phyloP scores from a whole-genome alignment of 1,284 basidiomycete species.

The Apiotrichum domesticum region DNA sequence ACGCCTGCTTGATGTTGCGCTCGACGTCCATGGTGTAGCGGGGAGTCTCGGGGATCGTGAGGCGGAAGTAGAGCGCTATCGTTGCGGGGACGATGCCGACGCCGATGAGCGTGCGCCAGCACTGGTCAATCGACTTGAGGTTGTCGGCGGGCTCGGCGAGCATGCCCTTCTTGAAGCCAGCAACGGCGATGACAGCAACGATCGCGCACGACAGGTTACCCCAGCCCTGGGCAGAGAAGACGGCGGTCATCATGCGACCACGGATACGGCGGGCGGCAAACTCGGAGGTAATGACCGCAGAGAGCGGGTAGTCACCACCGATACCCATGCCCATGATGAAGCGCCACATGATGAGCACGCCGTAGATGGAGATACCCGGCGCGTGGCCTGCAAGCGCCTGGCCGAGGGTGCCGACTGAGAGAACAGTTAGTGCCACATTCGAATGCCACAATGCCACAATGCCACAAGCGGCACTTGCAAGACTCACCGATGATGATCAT shows the following conservation, averaged over 20 bases:
- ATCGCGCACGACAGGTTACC: slow-evolving; percentile 60
- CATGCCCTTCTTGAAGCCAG: slow-evolving; percentile 62
- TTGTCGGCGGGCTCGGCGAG: slow-evolving; percentile 49
- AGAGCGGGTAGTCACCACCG: slow-evolving; percentile 57
- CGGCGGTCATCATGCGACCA: slow-evolving; percentile 52
- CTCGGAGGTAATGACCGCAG: slow-evolving; percentile 55
- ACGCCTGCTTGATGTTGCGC: slow-evolving; percentile 68
- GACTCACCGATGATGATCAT: slow-evolving; percentile 22
- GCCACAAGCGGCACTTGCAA: too few relatives aligned
- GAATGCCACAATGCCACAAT: background rate
- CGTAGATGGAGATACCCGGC: slow-evolving; percentile 62
- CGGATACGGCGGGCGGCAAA: slow-evolving; percentile 65
- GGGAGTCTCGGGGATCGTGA: slow-evolving; percentile 53
- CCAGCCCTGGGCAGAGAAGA: slow-evolving; percentile 53
- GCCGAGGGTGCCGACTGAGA: slow-evolving; percentile 36
- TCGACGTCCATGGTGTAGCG: slow-evolving; percentile 88
- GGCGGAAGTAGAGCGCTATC: slow-evolving; percentile 52
- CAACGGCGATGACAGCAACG: slow-evolving; percentile 61
- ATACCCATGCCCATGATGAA: slow-evolving; percentile 58
- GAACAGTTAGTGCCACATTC: background rate
- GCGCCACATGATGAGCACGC: slow-evolving; percentile 64
- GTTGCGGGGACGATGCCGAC: slow-evolving; percentile 48
- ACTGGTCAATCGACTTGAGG: slow-evolving; percentile 47
- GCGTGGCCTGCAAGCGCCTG: slow-evolving; percentile 56
- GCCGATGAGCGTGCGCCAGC: slow-evolving; percentile 52